Evolutionary conservation across 2,329 filamentous ascomycete genomes (phyloP).

Genomic region (Xylaria sp.): DNA sequence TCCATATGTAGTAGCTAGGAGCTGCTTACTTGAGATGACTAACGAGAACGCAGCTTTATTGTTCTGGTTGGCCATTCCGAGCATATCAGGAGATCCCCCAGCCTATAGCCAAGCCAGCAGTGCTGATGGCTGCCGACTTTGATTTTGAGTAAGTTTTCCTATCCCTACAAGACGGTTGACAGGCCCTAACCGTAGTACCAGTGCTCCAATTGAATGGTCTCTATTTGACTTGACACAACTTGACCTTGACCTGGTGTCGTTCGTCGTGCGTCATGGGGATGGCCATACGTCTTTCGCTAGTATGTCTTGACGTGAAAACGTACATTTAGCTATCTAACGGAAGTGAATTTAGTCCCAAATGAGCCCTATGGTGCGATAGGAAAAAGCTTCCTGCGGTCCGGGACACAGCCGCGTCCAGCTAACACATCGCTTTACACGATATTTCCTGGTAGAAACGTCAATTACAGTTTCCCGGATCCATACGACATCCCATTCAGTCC

Average conservation of each 20-base stretch:
- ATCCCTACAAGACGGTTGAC: too few relatives aligned
- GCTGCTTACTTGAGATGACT: not conserved
- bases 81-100: not conserved
- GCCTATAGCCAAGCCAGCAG: constrained; percentile 1
- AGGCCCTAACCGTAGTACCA: not conserved
- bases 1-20: too few relatives aligned
- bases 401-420: too few relatives aligned
- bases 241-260: not conserved
- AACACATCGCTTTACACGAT: too few relatives aligned
- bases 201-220: constrained; percentile 12
- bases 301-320: not conserved
- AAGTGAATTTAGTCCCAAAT: too few relatives aligned
- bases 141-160: not conserved
- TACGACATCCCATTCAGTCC: too few relatives aligned
- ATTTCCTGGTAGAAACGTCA: too few relatives aligned
- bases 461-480: too few relatives aligned
- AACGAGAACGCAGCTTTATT: too few relatives aligned
- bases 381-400: too few relatives aligned
- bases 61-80: too few relatives aligned
- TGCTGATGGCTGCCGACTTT: constrained; percentile 5
- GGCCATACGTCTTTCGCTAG: constrained; percentile 4
- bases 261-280: constrained; percentile 4
- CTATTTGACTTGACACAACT: not conserved
- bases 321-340: not conserved
- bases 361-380: too few relatives aligned